These are phyloP conservation scores for Sanguinoderma infundibulare DNA, from an alignment of 1,284 basidiomycete species.

Conservation along the genomic window DNA sequence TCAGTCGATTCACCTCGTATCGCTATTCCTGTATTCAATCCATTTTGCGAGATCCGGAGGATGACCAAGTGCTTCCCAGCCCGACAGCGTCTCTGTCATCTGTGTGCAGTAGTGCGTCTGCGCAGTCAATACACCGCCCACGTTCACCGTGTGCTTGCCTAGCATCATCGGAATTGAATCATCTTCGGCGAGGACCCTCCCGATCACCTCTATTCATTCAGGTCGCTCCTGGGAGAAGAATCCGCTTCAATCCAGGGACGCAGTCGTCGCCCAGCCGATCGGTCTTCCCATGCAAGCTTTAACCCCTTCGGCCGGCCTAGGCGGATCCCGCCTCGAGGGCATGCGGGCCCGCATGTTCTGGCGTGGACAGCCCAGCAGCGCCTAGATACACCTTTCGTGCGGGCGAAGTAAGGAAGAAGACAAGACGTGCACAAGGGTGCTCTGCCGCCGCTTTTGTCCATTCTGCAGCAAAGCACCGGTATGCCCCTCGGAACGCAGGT, in stretches of 20 bases:
- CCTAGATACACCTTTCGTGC: background rate
- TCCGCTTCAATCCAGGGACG: background rate
- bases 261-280: background rate
- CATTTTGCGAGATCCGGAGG: background rate
- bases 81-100: background rate
- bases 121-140: background rate
- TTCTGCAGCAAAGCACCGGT: background rate
- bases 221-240: background rate
- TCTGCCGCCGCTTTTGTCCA: background rate
- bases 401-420: background rate
- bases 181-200: background rate
- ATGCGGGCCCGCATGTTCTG: background rate
- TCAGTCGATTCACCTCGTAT: background rate
- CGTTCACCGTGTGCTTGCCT: background rate
- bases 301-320: conserved; percentile 3
- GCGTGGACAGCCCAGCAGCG: background rate
- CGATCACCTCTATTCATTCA: background rate
- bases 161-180: background rate
- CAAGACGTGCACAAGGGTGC: background rate
- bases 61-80: background rate
- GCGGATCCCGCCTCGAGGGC: conserved; percentile 1
- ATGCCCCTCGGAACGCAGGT: background rate
- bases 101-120: background rate
- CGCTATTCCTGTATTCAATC: background rate
- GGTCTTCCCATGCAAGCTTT: background rate